Percentiles rank a stretch among this genome's conserved stretches.
phyloP scores from a whole-genome alignment of 371 early-diverging fungal species.

The Zychaea mexicana region DNA sequence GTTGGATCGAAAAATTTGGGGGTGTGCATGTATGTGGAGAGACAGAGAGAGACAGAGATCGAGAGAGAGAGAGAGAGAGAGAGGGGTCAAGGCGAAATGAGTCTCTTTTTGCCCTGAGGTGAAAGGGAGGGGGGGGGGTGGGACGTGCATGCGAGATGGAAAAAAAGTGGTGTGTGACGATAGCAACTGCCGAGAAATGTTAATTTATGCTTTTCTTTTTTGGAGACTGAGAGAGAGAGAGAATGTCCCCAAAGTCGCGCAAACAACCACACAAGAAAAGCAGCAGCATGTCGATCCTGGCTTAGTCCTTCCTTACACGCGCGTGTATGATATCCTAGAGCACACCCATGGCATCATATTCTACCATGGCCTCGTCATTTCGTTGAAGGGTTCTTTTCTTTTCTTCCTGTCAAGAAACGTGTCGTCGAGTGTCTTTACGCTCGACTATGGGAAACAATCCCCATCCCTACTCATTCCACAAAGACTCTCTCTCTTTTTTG shows the following conservation, averaged over 20 bases:
- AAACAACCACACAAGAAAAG: neutral
- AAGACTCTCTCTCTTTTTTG: neutral
- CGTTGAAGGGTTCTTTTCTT: neutral
- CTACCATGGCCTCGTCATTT: neutral
- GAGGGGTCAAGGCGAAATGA: constrained; percentile 3
- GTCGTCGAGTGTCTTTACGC: too few species aligned
- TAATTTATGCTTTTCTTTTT: constrained; percentile 38
- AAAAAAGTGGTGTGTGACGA: constrained; percentile 17
- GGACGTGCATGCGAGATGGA: constrained; percentile 9
- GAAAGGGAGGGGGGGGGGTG: constrained; percentile 4
- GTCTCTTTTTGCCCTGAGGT: constrained; percentile 7
- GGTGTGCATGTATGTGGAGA: too few species aligned
- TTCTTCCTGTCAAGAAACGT: too few species aligned
- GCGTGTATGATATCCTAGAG: too few species aligned
- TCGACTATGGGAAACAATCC: too few species aligned
- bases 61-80: constrained; percentile 15
- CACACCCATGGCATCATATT: constrained; percentile 9
- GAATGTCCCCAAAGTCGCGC: too few species aligned
- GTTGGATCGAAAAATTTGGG: neutral
- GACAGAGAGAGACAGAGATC: too few species aligned
- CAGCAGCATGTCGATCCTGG: constrained; percentile 22
- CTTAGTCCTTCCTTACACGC: too few species aligned
- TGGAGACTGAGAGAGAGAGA: constrained; percentile 38
- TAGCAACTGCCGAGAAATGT: constrained; percentile 31
- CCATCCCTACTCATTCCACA: too few species aligned